Base-by-base conservation (phyloP, 2,329 filamentous ascomycete genomes). In the Claviceps africana region DNA sequence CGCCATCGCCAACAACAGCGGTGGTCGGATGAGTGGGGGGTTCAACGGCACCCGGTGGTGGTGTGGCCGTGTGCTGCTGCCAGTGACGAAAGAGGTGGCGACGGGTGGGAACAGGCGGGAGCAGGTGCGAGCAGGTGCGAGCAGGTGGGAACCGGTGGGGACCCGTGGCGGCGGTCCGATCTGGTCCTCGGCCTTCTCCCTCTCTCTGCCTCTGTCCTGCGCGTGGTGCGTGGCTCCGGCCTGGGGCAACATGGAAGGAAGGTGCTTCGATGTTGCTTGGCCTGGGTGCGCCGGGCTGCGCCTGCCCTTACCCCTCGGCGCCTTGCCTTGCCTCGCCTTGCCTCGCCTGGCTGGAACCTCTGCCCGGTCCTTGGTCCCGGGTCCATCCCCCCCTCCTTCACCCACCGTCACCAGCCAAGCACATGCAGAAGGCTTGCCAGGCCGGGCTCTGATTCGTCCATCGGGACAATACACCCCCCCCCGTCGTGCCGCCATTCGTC, bases 341-440 rank as follows among this genome's bases (percentile, higher is more conserved):
- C 48, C 48, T n/a, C n/a, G n/a, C n/a, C n/a, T n/a, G n/a, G n/a
- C n/a, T 50, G 30, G 30, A 21, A 15, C 50, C 33, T 47, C 17
- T 46, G 50, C 42, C 45, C 44, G 50, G 35, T 47, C 53, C 53
- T 48, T 54, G 49, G 53, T 50, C 53, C 49, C 42, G 46, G 49
- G 53, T 51, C 49, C 53, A 50, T 50, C 39, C n/a, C 48, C 30
- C 31, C 39, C 40, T 43, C 40, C 39, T 21, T 10, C 22, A 7
- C 17, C 49, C 21, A 37, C 49, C 42, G 22, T 22, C 48, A 8
- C 47, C 22, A 48, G 47, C 17, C 22, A 48, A 30, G 47, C 47
- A 19, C 47, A 48, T 35, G 31, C 35, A n/a, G 37, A 9, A n/a
- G n/a, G n/a, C n/a, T 33, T 25, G 17, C 22, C 21, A 48, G 46